phyloP scores from a whole-genome alignment of 371 early-diverging fungal genomes.

The Blastocladiella emersonii region DNA sequence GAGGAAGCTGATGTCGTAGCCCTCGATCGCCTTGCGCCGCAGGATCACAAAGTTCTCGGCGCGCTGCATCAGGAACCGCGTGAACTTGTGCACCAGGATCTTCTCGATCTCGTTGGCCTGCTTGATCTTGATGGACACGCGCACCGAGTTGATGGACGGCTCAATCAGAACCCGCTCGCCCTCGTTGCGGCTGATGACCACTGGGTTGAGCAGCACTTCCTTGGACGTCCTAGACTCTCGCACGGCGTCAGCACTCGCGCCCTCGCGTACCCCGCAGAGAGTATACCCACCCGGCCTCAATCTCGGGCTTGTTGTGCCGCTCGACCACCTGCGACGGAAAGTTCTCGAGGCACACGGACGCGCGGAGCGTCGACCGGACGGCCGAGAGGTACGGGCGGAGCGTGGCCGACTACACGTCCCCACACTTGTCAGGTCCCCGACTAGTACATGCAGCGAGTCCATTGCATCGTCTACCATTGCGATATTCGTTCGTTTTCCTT shows the following conservation, averaged over 20 bases:
- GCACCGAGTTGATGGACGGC: constrained; percentile 82
- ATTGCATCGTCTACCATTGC: too few relatives aligned
- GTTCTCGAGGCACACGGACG: constrained; percentile 89
- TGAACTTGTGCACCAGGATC: constrained; percentile 87
- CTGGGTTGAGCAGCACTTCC: constrained; percentile 77
- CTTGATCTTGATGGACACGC: constrained; percentile 89
- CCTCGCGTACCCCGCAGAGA: too few relatives aligned
- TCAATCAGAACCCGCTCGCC: constrained; percentile 90
- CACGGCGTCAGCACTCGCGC: too few relatives aligned
- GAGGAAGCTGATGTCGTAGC: constrained; percentile 89
- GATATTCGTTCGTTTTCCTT: too few relatives aligned
- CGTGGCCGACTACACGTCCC: constrained; percentile 85
- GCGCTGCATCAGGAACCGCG: constrained; percentile 89
- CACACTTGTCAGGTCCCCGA: neutral
- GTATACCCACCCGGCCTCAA: constrained; percentile 67
- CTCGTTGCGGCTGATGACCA: constrained; percentile 83
- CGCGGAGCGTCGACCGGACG: constrained; percentile 83
- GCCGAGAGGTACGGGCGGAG: constrained; percentile 90
- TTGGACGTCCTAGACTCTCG: constrained; percentile 48
- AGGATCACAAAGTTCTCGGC: constrained; percentile 93
- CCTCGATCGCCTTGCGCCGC: constrained; percentile 81
- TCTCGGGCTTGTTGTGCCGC: constrained; percentile 94
- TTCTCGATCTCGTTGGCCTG: constrained; percentile 95
- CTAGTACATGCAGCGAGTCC: neutral
- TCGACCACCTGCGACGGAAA: constrained; percentile 94